Percentiles rank a stretch among this genome's conserved stretches.
These are phyloP conservation scores for Miscanthus lutarioriparius DNA, from an alignment of 176 grass and related monocot genomes.

Conservation along the genomic window DNA sequence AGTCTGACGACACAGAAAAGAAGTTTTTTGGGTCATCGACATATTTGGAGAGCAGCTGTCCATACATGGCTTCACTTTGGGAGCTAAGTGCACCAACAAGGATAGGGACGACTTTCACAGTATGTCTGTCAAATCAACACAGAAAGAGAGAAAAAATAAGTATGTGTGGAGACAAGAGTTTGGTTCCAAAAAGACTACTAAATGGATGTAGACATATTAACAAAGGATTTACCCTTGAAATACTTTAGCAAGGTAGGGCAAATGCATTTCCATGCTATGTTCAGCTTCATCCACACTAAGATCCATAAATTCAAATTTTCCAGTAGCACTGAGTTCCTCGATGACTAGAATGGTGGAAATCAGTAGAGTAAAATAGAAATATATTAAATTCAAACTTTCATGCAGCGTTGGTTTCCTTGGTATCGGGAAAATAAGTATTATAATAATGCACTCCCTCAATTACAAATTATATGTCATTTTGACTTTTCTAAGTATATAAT, in stretches of 20 bases:
- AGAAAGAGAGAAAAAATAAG: background rate
- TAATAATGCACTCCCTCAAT: background rate
- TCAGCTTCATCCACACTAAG: slow-evolving; percentile 97
- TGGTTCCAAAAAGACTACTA: slow-evolving; percentile 7
- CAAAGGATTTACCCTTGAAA: slow-evolving; percentile 73
- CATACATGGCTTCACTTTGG: slow-evolving; percentile 83
- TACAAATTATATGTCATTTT: background rate
- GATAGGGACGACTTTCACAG: slow-evolving; percentile 91
- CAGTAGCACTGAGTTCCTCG: slow-evolving; percentile 69
- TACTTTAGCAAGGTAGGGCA: slow-evolving; percentile 95
- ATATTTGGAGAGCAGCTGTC: slow-evolving; percentile 78
- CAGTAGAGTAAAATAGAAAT: slow-evolving; percentile 35
- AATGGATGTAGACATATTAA: slow-evolving; percentile 13
- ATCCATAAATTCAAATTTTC: slow-evolving; percentile 96
- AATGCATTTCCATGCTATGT: slow-evolving; percentile 99
- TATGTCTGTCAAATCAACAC: slow-evolving; percentile 56
- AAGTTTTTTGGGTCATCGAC: slow-evolving; percentile 91
- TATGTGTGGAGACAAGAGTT: background rate
- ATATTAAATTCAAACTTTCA: slow-evolving; percentile 57
- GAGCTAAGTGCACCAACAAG: slow-evolving; percentile 85
- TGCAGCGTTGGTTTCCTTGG: slow-evolving; percentile 50
- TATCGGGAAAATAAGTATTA: slow-evolving; percentile 46
- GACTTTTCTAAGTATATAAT: background rate
- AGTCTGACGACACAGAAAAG: slow-evolving; percentile 92
- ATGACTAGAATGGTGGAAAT: slow-evolving; percentile 60